A percentile compares a stretch with the other conserved stretches of the same genome.
These are phyloP conservation scores for Gloeopeniophorella convolvens DNA, from an alignment of 768 basidiomycete genomes.

Conservation along the genomic window DNA sequence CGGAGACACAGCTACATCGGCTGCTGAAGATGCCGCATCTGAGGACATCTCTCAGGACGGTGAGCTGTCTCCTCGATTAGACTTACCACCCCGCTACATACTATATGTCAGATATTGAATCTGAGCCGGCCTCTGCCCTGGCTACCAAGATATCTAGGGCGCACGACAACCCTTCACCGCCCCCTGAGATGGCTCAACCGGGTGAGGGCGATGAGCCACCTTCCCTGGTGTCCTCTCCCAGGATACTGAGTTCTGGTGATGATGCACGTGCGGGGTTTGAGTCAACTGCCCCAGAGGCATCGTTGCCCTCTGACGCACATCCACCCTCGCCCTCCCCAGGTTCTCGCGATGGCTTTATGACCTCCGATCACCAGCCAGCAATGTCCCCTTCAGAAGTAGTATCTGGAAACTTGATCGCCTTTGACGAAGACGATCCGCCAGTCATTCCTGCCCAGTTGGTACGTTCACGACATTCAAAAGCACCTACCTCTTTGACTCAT, in stretches of 20 bases:
- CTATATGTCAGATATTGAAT: slow-evolving; percentile 7
- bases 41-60: slow-evolving; percentile 14
- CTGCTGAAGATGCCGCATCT: neutral
- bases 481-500: neutral
- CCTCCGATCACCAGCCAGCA: neutral
- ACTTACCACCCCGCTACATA: neutral
- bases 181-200: slow-evolving; percentile 31
- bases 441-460: slow-evolving; percentile 1
- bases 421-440: slow-evolving; percentile 1
- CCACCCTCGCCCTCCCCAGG: neutral
- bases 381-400: neutral
- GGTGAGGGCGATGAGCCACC: slow-evolving; percentile 10
- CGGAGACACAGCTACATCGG: neutral
- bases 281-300: neutral
- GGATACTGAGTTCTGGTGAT: neutral
- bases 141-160: slow-evolving; percentile 63
- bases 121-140: slow-evolving; percentile 63
- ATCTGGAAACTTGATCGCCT: slow-evolving; percentile 2
- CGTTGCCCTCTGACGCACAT: neutral
- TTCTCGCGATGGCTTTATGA: neutral
- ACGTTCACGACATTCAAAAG: neutral
- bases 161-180: slow-evolving; percentile 71
- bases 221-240: neutral
- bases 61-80: neutral
- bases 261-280: neutral